Evolutionary conservation across 768 basidiomycete genomes (phyloP).

Genomic region (Phanerochaete sordida): DNA sequence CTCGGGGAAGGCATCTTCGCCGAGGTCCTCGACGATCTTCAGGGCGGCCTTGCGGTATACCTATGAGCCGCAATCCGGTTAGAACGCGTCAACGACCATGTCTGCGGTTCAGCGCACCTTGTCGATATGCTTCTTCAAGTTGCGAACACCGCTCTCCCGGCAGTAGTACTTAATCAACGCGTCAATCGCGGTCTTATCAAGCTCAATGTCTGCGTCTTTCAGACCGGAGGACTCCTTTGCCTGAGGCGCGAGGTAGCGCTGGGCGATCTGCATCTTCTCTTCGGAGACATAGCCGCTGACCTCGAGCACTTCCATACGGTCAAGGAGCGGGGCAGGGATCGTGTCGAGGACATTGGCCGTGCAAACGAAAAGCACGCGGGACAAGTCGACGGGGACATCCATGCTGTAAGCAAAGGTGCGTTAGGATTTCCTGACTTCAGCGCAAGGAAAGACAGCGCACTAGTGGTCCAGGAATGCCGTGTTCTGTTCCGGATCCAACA

Average conservation of each 20-base stretch:
- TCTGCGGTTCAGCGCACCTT: conserved; percentile 52
- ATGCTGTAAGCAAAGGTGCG: conserved; percentile 47
- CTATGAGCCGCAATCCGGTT: conserved; percentile 34
- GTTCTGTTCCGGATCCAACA: conserved; percentile 96
- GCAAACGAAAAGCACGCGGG: conserved; percentile 95
- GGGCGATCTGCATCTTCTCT: conserved; percentile 87
- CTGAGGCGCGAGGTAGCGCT: conserved; percentile 86
- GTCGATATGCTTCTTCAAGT: conserved; percentile 97
- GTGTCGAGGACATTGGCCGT: conserved; percentile 94
- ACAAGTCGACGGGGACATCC: conserved; percentile 96
- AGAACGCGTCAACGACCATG: not conserved
- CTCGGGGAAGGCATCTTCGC: conserved; percentile 83
- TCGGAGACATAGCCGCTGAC: conserved; percentile 93
- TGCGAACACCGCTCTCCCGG: conserved; percentile 94
- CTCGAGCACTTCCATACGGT: conserved; percentile 96
- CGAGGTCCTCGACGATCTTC: conserved; percentile 86
- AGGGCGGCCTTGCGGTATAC: conserved; percentile 96
- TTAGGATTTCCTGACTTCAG: not conserved
- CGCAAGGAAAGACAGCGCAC: conserved; percentile 41
- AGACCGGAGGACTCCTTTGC: conserved; percentile 90
- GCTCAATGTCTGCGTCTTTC: conserved; percentile 74
- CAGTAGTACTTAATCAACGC: conserved; percentile 95
- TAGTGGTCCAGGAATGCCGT: conserved; percentile 93
- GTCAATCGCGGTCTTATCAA: conserved; percentile 78
- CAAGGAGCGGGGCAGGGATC: conserved; percentile 89